Evolutionary conservation across 345 rosid species (phyloP), one percentile per base, ranked within the genome.

Genomic region (Nephelium lappaceum): DNA sequence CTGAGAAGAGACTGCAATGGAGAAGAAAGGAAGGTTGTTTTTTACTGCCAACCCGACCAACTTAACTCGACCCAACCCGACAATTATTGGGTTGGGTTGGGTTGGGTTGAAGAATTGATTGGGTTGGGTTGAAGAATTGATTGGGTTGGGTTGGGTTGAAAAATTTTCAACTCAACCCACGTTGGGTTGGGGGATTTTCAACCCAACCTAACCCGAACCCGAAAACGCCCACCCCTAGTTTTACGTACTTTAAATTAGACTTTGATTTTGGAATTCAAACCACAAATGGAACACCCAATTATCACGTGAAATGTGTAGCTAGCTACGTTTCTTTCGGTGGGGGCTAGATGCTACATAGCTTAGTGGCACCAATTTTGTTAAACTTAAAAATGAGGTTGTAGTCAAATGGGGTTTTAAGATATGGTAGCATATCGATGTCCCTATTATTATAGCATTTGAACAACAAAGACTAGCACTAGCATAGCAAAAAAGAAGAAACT

Each of bases 371-470:
- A 53, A 47, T 71, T 3, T 43, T 15, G 42, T 69, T n/a, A 45
- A 43, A 43, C 47, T 23, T 23, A 60, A 60, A 60, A 60, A 21
- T 53, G 64, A 21, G 15, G 12, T n/a, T 58, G 43, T 45, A 15
- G 55, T 61, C 61, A 42, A 67, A 27, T 55, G 65, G 72, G 70
- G 62, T 57, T 66, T 25, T 55, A 57, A 38, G 68, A 36, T 11
- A 23, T 4, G 78, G 36, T 49, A 51, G 16, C 71, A 49, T 64
- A 47, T 64, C 78, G 69, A 57, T 70, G 79, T 74, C 69, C 49
- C 73, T 23, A 74, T 70, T 21, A n/a, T 58, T n/a, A 82, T 75
- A 36, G 75, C 70, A 16, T 16, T 55, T 21, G 76, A 71, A 38
- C n/a, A 43, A n/a, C 36, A 23, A 51, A 39, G 73, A 67, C 51